phyloP scores from a whole-genome alignment of 257 asterid genomes.

The Fraxinus pennsylvanica region DNA sequence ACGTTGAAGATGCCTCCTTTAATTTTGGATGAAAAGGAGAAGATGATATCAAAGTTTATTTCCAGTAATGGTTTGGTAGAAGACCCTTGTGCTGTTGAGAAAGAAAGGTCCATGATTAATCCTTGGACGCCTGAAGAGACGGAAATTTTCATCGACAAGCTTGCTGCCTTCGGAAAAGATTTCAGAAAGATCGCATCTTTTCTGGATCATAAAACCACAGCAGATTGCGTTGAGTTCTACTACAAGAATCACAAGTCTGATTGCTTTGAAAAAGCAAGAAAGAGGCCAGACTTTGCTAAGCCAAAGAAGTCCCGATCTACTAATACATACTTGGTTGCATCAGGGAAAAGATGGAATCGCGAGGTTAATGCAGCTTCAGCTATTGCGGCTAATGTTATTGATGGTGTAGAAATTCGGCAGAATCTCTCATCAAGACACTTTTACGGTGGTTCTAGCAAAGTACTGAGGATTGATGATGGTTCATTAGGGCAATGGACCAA shows the following conservation, averaged over 20 bases:
- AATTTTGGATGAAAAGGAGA: constrained; percentile 63
- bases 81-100: constrained; percentile 80
- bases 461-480: constrained; percentile 42
- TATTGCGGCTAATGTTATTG: constrained; percentile 62
- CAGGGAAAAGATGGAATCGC: constrained; percentile 78
- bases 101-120: constrained; percentile 67
- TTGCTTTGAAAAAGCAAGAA: constrained; percentile 67
- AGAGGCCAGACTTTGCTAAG: constrained; percentile 53
- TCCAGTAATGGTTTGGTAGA: constrained; percentile 79
- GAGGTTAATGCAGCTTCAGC: constrained; percentile 77
- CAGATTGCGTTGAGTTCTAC: constrained; percentile 94
- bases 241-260: constrained; percentile 94
- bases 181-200: constrained; percentile 78
- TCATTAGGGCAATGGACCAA: constrained; percentile 49
- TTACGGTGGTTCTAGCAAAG: constrained; percentile 44
- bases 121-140: constrained; percentile 80
- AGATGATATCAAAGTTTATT: constrained; percentile 58
- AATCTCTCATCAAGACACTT: constrained; percentile 44
- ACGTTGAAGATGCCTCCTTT: constrained; percentile 80
- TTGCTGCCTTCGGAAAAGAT: constrained; percentile 72
- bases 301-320: constrained; percentile 57
- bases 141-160: constrained; percentile 76
- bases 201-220: constrained; percentile 69
- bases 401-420: constrained; percentile 46
- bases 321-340: constrained; percentile 63